phyloP scores from a whole-genome alignment of 1,284 basidiomycete species.

The Cutaneotrichosporon cyanovorans region DNA sequence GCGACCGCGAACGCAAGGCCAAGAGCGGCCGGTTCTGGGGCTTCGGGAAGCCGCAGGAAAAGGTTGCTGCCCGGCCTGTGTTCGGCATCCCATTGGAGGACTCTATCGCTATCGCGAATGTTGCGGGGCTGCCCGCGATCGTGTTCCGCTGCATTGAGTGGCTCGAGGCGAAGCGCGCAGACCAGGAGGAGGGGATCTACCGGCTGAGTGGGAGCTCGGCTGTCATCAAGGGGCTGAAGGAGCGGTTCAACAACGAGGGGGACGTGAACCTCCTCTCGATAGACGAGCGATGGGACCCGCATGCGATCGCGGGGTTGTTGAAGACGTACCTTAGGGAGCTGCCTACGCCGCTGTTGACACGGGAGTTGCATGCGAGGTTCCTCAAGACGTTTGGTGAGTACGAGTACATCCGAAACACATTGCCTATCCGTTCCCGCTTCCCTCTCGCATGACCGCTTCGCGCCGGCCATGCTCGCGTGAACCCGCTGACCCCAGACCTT shows the following conservation, averaged over 20 bases:
- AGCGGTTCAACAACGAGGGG: constrained; percentile 90
- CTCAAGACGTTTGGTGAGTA: constrained; percentile 78
- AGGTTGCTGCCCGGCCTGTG: constrained; percentile 59
- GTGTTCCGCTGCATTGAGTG: constrained; percentile 90
- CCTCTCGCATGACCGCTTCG: neutral
- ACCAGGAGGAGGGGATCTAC: constrained; percentile 96
- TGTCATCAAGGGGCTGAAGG: constrained; percentile 87
- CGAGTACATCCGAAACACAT: neutral
- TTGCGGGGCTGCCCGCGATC: constrained; percentile 85
- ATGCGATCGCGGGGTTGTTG: constrained; percentile 85
- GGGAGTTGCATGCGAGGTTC: constrained; percentile 79
- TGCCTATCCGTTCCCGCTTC: neutral
- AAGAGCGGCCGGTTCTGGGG: constrained; percentile 84
- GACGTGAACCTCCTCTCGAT: constrained; percentile 77
- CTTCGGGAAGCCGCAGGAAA: constrained; percentile 51
- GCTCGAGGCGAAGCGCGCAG: constrained; percentile 80
- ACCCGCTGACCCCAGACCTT: constrained; percentile 55
- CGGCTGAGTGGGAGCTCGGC: constrained; percentile 85
- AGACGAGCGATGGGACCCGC: constrained; percentile 88
- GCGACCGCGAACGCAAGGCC: constrained; percentile 73
- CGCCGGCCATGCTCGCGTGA: neutral
- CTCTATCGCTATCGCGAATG: constrained; percentile 76
- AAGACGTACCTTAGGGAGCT: constrained; percentile 86
- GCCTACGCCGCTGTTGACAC: constrained; percentile 82
- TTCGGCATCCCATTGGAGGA: constrained; percentile 86